These are phyloP conservation scores for Flagelloscypha sp. DNA, from an alignment of 768 basidiomycete species.

Conservation along the genomic window DNA sequence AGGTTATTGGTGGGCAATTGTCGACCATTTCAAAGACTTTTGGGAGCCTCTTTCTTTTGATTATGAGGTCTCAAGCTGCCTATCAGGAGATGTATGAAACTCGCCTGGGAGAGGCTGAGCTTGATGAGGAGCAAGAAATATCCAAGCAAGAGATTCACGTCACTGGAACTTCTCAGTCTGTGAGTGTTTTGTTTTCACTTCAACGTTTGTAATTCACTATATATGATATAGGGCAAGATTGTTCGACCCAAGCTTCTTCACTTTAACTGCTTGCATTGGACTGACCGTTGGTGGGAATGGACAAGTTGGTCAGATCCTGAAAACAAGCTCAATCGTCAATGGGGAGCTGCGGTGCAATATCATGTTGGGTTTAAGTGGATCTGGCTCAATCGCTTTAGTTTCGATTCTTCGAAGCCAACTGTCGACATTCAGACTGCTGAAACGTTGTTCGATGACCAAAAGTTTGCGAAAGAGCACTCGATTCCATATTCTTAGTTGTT, in stretches of 20 bases:
- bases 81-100: conserved; percentile 38
- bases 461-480: too few species aligned
- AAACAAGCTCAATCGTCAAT: conserved; percentile 29
- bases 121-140: conserved; percentile 27
- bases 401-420: too few species aligned
- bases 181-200: conserved; percentile 7
- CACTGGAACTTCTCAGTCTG: conserved; percentile 31
- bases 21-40: conserved; percentile 30
- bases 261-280: too few species aligned
- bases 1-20: conserved; percentile 48
- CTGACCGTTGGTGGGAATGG: too few species aligned
- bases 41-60: conserved; percentile 36
- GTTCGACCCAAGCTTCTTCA: conserved; percentile 41
- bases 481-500: too few species aligned
- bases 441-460: too few species aligned
- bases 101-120: conserved; percentile 32
- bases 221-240: conserved; percentile 20
- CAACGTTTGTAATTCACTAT: background rate
- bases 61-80: conserved; percentile 42
- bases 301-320: conserved; percentile 35
- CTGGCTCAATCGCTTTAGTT: too few species aligned
- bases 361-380: conserved; percentile 44
- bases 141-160: conserved; percentile 25
- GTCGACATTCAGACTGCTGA: too few species aligned
- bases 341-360: conserved; percentile 36